Conservation (phyloP, 768 basidiomycete genomes). For the Leccinum arenicola region DNA sequence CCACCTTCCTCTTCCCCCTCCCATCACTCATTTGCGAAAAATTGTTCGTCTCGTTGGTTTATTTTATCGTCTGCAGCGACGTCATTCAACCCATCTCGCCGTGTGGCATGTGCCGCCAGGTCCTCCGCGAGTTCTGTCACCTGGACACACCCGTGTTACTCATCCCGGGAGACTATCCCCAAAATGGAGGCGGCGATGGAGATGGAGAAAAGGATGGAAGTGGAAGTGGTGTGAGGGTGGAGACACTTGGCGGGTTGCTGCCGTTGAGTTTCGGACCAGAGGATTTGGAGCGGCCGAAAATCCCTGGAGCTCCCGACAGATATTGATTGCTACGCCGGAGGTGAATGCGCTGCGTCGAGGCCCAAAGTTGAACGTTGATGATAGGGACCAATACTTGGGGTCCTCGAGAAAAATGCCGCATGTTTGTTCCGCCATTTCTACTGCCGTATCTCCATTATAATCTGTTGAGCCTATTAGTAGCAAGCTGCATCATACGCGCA, state of each 20-base stretch:
- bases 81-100: slow-evolving; percentile 67
- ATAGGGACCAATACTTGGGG: no score
- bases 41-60: not conserved
- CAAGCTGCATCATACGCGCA: no score
- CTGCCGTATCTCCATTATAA: no score
- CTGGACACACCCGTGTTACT: slow-evolving; percentile 70
- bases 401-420: not conserved
- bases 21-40: not conserved
- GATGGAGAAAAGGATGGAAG: slow-evolving; percentile 31
- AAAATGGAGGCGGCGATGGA: slow-evolving; percentile 24
- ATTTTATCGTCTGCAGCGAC: slow-evolving; percentile 49
- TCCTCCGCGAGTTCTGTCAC: slow-evolving; percentile 83
- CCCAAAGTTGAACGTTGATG: not conserved
- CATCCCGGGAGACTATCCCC: slow-evolving; percentile 61
- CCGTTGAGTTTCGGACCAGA: slow-evolving; percentile 90
- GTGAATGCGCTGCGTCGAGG: not conserved
- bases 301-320: slow-evolving; percentile 1
- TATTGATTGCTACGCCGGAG: not conserved
- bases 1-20: not conserved
- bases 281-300: slow-evolving; percentile 53
- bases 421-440: no score
- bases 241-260: slow-evolving; percentile 70
- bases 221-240: slow-evolving; percentile 45
- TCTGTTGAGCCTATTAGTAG: no score
- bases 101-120: slow-evolving; percentile 92